phyloP scores from a whole-genome alignment of 2,329 filamentous ascomycete species.

The Fusarium liriodendri region DNA sequence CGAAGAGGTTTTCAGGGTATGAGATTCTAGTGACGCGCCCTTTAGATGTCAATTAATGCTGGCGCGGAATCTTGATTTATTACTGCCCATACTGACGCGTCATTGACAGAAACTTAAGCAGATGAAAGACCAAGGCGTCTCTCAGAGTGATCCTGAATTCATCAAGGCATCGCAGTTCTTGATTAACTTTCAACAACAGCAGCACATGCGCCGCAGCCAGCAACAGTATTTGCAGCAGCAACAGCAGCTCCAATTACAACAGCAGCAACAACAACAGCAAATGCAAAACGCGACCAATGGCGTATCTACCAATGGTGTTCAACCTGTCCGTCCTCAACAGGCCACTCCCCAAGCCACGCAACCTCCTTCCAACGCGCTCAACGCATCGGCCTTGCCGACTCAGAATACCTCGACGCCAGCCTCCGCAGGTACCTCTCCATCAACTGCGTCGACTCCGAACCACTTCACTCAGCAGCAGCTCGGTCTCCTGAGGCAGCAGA shows the following conservation, averaged over 20 bases:
- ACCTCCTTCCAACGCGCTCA: slow-evolving; percentile 49
- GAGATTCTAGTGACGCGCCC: slow-evolving; percentile 40
- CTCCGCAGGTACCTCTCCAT: slow-evolving; percentile 46
- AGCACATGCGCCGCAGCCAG: slow-evolving; percentile 63
- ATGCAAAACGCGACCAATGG: slow-evolving; percentile 69
- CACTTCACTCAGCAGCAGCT: slow-evolving; percentile 85
- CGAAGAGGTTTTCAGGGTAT: slow-evolving; percentile 78
- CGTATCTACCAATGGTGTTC: slow-evolving; percentile 60
- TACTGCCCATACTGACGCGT: slow-evolving; percentile 29
- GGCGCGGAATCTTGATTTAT: not conserved
- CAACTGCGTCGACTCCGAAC: slow-evolving; percentile 53
- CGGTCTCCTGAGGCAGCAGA: slow-evolving; percentile 82
- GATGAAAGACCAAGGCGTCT: slow-evolving; percentile 88
- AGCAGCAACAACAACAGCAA: slow-evolving; percentile 55
- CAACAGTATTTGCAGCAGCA: slow-evolving; percentile 56
- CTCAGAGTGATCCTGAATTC: slow-evolving; percentile 86
- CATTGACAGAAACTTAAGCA: slow-evolving; percentile 80
- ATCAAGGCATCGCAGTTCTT: slow-evolving; percentile 85
- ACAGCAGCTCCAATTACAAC: slow-evolving; percentile 66
- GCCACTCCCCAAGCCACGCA: slow-evolving; percentile 47
- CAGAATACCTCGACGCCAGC: slow-evolving; percentile 47
- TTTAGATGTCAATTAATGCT: not conserved
- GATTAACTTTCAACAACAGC: slow-evolving; percentile 75
- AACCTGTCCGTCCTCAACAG: slow-evolving; percentile 54
- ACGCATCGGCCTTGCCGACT: slow-evolving; percentile 53